Evolutionary conservation across 2,329 filamentous ascomycete species (phyloP).

Genomic region (Trichoderma endophyticum): DNA sequence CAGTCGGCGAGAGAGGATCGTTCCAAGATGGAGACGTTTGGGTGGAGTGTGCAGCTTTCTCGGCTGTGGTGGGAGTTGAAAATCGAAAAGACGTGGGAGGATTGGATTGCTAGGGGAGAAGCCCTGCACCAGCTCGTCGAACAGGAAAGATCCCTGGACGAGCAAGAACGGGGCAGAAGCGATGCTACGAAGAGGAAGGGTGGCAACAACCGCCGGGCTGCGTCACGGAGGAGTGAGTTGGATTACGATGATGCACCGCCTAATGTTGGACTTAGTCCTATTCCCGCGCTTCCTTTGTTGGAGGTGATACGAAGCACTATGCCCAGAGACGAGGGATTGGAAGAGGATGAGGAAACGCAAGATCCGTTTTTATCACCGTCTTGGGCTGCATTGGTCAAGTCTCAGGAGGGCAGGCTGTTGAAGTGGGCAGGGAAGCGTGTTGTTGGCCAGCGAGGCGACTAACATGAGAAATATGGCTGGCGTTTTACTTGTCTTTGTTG

Average conservation of each 20-base stretch:
- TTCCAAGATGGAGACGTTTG: constrained; percentile 29
- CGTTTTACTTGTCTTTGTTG: neutral
- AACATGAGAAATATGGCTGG: neutral
- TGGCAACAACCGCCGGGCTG: neutral
- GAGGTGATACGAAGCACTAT: constrained; percentile 8
- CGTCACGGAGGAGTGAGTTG: neutral
- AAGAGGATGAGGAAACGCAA: neutral
- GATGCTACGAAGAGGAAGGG: neutral
- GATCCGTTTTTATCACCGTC: constrained; percentile 22
- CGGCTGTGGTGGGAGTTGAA: constrained; percentile 32
- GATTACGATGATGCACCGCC: neutral
- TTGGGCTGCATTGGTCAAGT: constrained; percentile 21
- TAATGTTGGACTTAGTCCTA: constrained; percentile 16
- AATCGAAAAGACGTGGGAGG: constrained; percentile 33
- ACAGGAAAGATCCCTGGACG: constrained; percentile 34
- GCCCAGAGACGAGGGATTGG: neutral
- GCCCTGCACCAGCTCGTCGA: constrained; percentile 42
- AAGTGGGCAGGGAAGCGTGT: constrained; percentile 9
- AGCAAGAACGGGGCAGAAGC: constrained; percentile 24
- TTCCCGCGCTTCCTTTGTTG: neutral
- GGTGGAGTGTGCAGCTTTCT: constrained; percentile 30
- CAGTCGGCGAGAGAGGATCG: neutral
- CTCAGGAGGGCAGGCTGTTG: constrained; percentile 10
- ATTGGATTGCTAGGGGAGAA: constrained; percentile 40
- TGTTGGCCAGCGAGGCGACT: neutral